A percentile compares a stretch with the other conserved stretches of the same genome.
Conservation (phyloP, 495 filamentous ascomycete genomes). For the Articulospora tetracladia region DNA sequence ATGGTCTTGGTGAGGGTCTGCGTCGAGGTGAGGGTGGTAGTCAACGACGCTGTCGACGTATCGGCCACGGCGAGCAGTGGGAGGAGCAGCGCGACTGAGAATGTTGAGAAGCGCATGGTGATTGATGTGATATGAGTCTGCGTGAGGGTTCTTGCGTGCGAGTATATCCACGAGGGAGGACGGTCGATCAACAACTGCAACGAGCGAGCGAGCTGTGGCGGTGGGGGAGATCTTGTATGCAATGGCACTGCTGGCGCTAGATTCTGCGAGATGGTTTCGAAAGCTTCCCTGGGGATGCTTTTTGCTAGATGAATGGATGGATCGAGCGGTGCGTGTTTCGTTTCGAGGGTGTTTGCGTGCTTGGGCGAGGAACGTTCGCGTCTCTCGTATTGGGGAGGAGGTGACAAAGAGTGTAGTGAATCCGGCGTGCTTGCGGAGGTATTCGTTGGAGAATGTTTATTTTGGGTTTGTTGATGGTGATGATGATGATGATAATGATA, state of each 20-base stretch:
- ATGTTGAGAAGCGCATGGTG: constrained; percentile 35
- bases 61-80: constrained; percentile 34
- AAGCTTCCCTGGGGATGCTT: background rate
- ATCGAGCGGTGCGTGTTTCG: background rate
- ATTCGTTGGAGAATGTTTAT: constrained; percentile 1
- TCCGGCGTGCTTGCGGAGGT: constrained; percentile 17
- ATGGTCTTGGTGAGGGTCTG: constrained; percentile 49
- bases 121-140: constrained; percentile 11
- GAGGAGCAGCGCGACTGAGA: constrained; percentile 40
- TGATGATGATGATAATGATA: background rate
- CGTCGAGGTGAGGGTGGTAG: constrained; percentile 43
- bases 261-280: background rate
- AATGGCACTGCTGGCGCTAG: background rate
- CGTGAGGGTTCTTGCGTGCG: too few species aligned
- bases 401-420: constrained; percentile 20
- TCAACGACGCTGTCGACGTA: constrained; percentile 18
- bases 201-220: background rate
- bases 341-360: constrained; percentile 3
- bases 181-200: constrained; percentile 4
- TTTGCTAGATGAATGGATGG: background rate
- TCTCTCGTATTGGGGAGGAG: background rate
- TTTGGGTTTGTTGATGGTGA: constrained; percentile 2
- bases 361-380: constrained; percentile 1
- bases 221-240: background rate
- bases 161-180: constrained; percentile 4